Evolutionary conservation across 306 rosid species (phyloP), one percentile per base, ranked within the genome.

Genomic region (Castanopsis chinensis): DNA sequence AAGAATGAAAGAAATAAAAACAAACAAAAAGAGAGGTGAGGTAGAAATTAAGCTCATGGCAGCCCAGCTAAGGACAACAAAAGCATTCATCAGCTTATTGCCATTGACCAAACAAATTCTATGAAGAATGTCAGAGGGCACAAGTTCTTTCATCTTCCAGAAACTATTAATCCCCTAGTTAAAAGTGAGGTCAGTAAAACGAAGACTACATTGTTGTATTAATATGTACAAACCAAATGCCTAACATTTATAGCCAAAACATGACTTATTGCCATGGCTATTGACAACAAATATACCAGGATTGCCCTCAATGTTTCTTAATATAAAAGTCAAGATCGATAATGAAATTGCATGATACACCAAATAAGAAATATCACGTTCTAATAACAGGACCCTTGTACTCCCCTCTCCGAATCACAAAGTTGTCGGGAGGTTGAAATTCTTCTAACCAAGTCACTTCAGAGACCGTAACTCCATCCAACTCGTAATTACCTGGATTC

Each of bases 331-430:
- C 76, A 78, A 81, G 80, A 83, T 37, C 11, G 11, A 2, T 64
- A 71, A 73, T 77, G 77, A 79, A 67, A 69, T 78, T 52, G 77
- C 85, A 77, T 73, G 41, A 12, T 58, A 80, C 87, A 81, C 18
- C 79, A 80, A 81, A 79, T 71, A 77, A 80, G 78, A 79, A 85
- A 25, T 3, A 81, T 91, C 87, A 94, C 54, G 90, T 86, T 94
- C 87, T 89, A 87, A 94, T 92, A 79, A 92, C 89, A 69, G 97
- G 98, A 83, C 98, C 98, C 86, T 71, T 94, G 90, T 94, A 94
- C 60, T 79, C 88, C 89, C 92, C 98, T 87, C 98, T 87, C 83
- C 88, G 89, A 75, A 94, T 90, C 86, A 87, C 97, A 78, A 92
- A 92, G 91, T 92, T 84, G 30, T 94, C 98, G 0, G 97, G 90